Percentiles rank a stretch among this genome's conserved stretches.
These are phyloP conservation scores for Backusella parvicylindrica DNA, from an alignment of 192 early-diverging fungal genomes.

Conservation along the genomic window DNA sequence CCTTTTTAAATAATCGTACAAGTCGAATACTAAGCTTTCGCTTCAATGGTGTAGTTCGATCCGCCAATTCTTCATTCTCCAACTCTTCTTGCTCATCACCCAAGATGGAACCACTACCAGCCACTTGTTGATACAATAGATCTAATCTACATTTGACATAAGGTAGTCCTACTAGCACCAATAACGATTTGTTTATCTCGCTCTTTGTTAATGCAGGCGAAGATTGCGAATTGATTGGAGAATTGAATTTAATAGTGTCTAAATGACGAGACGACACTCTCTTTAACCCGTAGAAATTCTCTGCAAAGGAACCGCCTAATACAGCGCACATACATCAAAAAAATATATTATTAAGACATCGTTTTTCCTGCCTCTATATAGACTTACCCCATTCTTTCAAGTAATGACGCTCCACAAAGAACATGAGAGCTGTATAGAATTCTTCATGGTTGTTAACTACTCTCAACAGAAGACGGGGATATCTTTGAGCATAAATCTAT, in stretches of 20 bases:
- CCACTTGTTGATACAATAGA: constrained; percentile 64
- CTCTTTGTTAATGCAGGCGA: constrained; percentile 41
- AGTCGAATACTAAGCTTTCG: constrained; percentile 21
- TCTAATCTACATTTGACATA: constrained; percentile 74
- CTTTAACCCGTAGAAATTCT: constrained; percentile 91
- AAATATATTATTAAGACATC: not conserved
- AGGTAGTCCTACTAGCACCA: constrained; percentile 70
- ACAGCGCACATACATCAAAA: too few species aligned
- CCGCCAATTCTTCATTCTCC: constrained; percentile 22
- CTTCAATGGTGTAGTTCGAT: not conserved
- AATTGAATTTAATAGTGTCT: constrained; percentile 8
- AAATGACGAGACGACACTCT: constrained; percentile 48
- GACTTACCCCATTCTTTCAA: constrained; percentile 75
- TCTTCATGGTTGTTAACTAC: constrained; percentile 82
- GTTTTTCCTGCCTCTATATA: not conserved
- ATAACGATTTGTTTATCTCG: constrained; percentile 60
- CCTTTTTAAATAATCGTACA: constrained; percentile 43
- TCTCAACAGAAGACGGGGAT: constrained; percentile 77
- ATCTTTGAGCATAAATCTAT: constrained; percentile 80
- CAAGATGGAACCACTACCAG: constrained; percentile 64
- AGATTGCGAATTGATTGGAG: constrained; percentile 29
- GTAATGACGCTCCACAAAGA: constrained; percentile 80
- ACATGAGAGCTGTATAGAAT: constrained; percentile 74
- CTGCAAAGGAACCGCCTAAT: constrained; percentile 77
- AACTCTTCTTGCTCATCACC: constrained; percentile 47